These are phyloP conservation scores for Biscogniauxia marginata DNA, from an alignment of 2,329 filamentous ascomycete genomes.

Conservation along the genomic window DNA sequence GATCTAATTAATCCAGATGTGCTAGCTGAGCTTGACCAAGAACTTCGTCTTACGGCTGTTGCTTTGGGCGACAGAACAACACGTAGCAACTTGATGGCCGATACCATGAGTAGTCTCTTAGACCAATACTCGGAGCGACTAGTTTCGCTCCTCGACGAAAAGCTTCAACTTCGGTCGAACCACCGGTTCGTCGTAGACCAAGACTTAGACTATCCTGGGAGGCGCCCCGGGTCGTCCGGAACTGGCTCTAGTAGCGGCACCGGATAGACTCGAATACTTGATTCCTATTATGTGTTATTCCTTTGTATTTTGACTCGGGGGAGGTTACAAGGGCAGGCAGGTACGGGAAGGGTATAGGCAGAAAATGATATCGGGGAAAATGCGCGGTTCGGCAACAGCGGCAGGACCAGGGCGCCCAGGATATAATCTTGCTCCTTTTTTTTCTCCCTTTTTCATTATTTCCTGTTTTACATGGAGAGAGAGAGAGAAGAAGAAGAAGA, in stretches of 20 bases:
- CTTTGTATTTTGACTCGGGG: constrained; percentile 12
- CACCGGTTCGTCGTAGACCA: constrained; percentile 28
- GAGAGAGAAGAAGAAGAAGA: no score
- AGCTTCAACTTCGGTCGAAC: constrained; percentile 50
- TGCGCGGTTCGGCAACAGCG: constrained; percentile 11
- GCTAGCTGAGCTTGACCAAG: constrained; percentile 62
- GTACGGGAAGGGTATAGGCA: neutral
- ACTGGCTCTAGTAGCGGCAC: constrained; percentile 21
- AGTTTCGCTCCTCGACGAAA: constrained; percentile 70
- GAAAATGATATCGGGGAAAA: constrained; percentile 8
- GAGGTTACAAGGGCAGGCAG: neutral
- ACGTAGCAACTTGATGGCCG: constrained; percentile 53
- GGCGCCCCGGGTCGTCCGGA: constrained; percentile 18
- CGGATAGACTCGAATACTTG: constrained; percentile 18
- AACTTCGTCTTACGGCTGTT: constrained; percentile 61
- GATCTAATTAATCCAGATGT: constrained; percentile 57
- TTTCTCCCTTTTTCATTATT: constrained; percentile 4
- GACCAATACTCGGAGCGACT: constrained; percentile 75
- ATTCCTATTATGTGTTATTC: constrained; percentile 21
- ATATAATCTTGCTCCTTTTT: constrained; percentile 2
- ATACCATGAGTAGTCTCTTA: constrained; percentile 61
- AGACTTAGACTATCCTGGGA: constrained; percentile 19
- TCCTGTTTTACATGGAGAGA: neutral
- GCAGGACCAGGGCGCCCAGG: constrained; percentile 5
- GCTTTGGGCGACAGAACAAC: constrained; percentile 58